Evolutionary conservation across 2,329 filamentous ascomycete genomes (phyloP).

Genomic region (Talaromyces islandicus): DNA sequence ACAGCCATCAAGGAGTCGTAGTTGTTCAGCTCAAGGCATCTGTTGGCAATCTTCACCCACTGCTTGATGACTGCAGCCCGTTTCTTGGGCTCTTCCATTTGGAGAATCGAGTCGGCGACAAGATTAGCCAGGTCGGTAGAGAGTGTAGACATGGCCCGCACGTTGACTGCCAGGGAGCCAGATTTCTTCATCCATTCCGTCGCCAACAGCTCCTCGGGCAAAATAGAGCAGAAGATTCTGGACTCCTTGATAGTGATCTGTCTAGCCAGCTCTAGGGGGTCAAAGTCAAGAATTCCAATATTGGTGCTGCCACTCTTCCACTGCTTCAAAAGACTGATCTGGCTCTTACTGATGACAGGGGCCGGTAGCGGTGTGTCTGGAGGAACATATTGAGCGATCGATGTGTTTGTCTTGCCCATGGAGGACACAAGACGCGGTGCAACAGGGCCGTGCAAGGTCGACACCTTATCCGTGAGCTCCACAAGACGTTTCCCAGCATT

Average conservation of each 20-base stretch:
- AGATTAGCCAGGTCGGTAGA: constrained; percentile 90
- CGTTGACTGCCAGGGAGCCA: constrained; percentile 73
- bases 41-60: constrained; percentile 91
- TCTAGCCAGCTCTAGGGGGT: constrained; percentile 81
- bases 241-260: constrained; percentile 93
- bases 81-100: constrained; percentile 86
- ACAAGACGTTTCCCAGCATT: constrained; percentile 73
- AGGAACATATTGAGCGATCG: constrained; percentile 63
- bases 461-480: constrained; percentile 74
- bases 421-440: constrained; percentile 79
- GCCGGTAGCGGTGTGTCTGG: constrained; percentile 66
- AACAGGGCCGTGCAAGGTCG: constrained; percentile 63
- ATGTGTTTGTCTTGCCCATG: constrained; percentile 80
- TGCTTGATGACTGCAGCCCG: constrained; percentile 88
- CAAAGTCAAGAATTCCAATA: constrained; percentile 81
- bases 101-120: constrained; percentile 86
- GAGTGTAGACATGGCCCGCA: constrained; percentile 86
- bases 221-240: constrained; percentile 81
- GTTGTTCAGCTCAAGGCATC: constrained; percentile 84
- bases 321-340: constrained; percentile 63
- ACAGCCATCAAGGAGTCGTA: constrained; percentile 97
- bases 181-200: constrained; percentile 92
- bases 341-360: constrained; percentile 67
- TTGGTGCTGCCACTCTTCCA: constrained; percentile 67
- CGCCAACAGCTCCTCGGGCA: constrained; percentile 83